phyloP scores from a whole-genome alignment of 2,329 filamentous ascomycete genomes.

The Fusarium piperis region DNA sequence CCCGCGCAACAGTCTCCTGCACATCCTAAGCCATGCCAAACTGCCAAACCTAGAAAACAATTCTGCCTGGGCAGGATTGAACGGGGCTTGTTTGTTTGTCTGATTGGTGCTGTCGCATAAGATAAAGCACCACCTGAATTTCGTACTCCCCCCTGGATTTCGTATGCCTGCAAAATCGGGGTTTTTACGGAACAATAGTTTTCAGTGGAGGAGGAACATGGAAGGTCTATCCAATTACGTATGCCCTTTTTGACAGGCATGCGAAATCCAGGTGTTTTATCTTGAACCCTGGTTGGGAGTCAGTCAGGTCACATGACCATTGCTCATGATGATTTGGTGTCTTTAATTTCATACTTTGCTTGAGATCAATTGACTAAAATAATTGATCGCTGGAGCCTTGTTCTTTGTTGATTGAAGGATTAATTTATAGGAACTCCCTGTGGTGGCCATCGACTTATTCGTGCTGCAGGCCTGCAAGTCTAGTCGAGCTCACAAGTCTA shows the following conservation, averaged over 20 bases:
- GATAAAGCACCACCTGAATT: no score
- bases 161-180: no score
- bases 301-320: background rate
- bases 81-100: background rate
- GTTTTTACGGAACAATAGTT: no score
- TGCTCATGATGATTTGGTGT: background rate
- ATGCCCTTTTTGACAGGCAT: no score
- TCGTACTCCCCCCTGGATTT: no score
- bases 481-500: background rate
- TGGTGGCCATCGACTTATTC: background rate
- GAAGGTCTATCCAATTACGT: no score
- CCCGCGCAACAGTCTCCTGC: background rate
- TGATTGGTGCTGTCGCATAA: background rate
- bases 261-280: no score
- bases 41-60: background rate
- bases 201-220: no score
- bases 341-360: background rate
- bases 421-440: background rate
- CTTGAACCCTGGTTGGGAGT: background rate
- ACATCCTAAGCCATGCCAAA: background rate
- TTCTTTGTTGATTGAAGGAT: background rate
- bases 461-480: background rate
- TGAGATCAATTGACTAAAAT: background rate
- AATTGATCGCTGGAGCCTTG: no score
- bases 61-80: background rate